phyloP scores from a whole-genome alignment of 345 rosid species.

The Sonneratia caseolaris region DNA sequence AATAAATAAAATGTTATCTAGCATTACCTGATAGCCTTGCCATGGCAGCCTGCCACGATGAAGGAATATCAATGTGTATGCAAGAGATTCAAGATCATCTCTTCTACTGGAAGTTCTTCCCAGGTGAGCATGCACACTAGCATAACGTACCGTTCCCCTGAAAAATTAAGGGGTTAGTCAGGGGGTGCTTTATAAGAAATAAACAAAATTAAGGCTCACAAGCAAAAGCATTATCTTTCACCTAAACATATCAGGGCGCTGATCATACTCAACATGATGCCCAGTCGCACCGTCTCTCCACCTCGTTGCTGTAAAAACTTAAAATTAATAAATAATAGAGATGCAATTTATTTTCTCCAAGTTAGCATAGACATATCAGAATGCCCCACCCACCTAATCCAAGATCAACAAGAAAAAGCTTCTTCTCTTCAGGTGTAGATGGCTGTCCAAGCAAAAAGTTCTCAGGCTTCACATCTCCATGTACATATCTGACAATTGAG shows the following conservation, averaged over 20 bases:
- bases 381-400: conserved; percentile 56
- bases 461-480: conserved; percentile 97
- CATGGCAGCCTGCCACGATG: conserved; percentile 95
- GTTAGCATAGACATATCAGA: not conserved
- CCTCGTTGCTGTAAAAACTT: conserved; percentile 59
- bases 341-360: not conserved
- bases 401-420: conserved; percentile 84
- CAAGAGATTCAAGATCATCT: conserved; percentile 97
- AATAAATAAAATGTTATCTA: conserved; percentile 4
- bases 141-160: conserved; percentile 98
- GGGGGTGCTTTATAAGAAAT: not conserved
- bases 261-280: conserved; percentile 91
- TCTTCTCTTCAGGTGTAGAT: conserved; percentile 73
- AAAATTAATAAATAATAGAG: conserved; percentile 5
- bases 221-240: conserved; percentile 8
- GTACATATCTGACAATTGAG: conserved; percentile 62
- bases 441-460: conserved; percentile 93
- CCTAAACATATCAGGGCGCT: conserved; percentile 99
- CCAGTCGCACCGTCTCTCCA: conserved; percentile 80
- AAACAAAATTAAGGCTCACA: not conserved
- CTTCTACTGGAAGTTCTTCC: conserved; percentile 98
- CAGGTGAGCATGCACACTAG: conserved; percentile 95
- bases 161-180: conserved; percentile 5
- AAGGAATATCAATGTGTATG: conserved; percentile 86
- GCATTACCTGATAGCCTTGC: conserved; percentile 92